These are phyloP conservation scores for Ehretia macrophylla DNA, from an alignment of 257 asterid species.

Conservation along the genomic window DNA sequence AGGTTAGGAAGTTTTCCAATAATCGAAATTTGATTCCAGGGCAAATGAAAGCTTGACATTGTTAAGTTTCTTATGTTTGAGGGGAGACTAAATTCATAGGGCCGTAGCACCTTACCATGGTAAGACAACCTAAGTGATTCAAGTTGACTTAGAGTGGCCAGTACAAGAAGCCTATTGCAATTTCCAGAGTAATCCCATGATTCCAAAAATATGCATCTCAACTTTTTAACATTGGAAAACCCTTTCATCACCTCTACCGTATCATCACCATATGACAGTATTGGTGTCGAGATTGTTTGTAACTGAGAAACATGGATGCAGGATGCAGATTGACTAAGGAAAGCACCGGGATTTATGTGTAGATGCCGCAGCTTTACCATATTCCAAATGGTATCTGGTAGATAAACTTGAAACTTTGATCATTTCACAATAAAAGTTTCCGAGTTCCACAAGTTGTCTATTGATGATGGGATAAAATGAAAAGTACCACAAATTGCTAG, in stretches of 20 bases:
- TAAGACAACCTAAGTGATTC: slow-evolving; percentile 12
- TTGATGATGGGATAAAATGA: slow-evolving; percentile 8
- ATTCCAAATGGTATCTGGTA: slow-evolving; percentile 8
- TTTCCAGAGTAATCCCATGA: not conserved
- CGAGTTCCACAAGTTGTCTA: not conserved
- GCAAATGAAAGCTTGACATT: too few relatives aligned
- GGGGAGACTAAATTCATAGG: too few relatives aligned
- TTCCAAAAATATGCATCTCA: slow-evolving; percentile 2
- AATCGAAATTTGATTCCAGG: too few relatives aligned
- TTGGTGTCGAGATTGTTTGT: slow-evolving; percentile 9
- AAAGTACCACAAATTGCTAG: not conserved
- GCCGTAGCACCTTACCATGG: not conserved
- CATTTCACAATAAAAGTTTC: not conserved
- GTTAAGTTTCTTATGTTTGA: too few relatives aligned
- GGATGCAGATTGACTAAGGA: not conserved
- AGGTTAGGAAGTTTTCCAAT: too few relatives aligned
- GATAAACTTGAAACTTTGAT: not conserved
- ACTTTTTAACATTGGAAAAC: slow-evolving; percentile 6
- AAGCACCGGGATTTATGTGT: too few relatives aligned
- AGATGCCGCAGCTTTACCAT: too few relatives aligned
- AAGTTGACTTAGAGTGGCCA: not conserved
- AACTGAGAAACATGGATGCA: not conserved
- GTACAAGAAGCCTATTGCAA: not conserved
- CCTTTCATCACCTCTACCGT: not conserved
- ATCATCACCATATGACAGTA: not conserved